Evolutionary conservation across 73 alveolate genomes (phyloP).

Genomic region (Paramecium sexaurelia): DNA sequence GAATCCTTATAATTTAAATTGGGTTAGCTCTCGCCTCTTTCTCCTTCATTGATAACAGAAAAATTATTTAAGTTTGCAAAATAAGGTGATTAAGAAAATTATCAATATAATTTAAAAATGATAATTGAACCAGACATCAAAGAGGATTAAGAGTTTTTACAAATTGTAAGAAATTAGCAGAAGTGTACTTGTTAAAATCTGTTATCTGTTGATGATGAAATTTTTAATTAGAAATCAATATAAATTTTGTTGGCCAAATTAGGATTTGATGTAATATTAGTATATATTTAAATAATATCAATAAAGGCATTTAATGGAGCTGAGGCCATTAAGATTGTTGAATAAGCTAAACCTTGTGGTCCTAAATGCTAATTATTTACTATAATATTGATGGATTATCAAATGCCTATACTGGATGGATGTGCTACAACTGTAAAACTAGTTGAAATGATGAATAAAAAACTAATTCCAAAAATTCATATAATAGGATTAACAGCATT

Average conservation of each 20-base stretch:
- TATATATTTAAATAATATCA: background rate
- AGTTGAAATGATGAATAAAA: background rate
- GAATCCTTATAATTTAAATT: background rate
- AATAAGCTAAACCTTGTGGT: background rate
- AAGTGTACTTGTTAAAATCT: background rate
- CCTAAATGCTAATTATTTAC: background rate
- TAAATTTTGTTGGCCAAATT: conserved; percentile 1
- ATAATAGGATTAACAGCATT: conserved; percentile 18
- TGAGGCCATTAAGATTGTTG: background rate
- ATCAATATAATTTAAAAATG: background rate
- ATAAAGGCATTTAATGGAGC: conserved; percentile 47
- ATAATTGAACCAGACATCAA: background rate
- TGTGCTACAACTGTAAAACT: background rate
- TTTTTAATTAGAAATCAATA: background rate
- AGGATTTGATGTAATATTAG: background rate
- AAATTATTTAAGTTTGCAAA: background rate
- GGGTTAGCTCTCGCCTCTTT: background rate
- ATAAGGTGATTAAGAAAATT: background rate
- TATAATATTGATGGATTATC: background rate
- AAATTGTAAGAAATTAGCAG: background rate
- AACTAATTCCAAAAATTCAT: background rate
- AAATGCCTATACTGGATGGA: conserved; percentile 55
- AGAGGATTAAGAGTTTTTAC: background rate
- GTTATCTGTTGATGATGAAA: conserved; percentile 12
- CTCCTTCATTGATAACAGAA: conserved; percentile 9